Evolutionary conservation across 805 yeast genomes (phyloP).

Genomic region (Lachancea waltii): DNA sequence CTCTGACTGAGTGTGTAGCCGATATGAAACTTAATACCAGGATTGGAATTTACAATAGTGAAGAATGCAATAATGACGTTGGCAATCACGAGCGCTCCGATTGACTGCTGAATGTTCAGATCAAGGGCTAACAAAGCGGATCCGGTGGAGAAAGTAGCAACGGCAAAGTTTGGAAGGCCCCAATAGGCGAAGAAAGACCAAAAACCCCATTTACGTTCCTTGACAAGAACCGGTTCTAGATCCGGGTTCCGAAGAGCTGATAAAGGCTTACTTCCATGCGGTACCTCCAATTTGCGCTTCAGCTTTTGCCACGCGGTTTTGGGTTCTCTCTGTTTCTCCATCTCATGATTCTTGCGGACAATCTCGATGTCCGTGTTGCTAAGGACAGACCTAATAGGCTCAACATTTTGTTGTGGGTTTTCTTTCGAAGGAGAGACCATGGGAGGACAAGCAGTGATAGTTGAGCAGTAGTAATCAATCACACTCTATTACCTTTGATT

Average conservation of each 20-base stretch:
- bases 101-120: slow-evolving; percentile 25
- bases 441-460: too few relatives aligned
- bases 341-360: slow-evolving; percentile 8
- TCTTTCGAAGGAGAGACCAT: too few relatives aligned
- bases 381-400: slow-evolving; percentile 10
- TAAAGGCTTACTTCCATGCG: slow-evolving; percentile 24
- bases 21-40: slow-evolving; percentile 32
- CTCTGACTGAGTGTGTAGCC: slow-evolving; percentile 36
- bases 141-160: slow-evolving; percentile 35
- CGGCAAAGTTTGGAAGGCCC: slow-evolving; percentile 34
- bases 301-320: slow-evolving; percentile 5
- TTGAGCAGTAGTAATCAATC: too few relatives aligned
- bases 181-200: slow-evolving; percentile 33
- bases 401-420: too few relatives aligned
- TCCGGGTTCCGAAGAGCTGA: slow-evolving; percentile 34
- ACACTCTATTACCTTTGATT: too few relatives aligned
- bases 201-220: slow-evolving; percentile 34
- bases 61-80: slow-evolving; percentile 16
- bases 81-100: slow-evolving; percentile 24
- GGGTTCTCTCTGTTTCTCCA: slow-evolving; percentile 10
- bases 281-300: slow-evolving; percentile 19
- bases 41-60: slow-evolving; percentile 20
- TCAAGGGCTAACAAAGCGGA: slow-evolving; percentile 27
- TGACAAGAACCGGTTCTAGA: slow-evolving; percentile 34
- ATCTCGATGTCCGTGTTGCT: slow-evolving; percentile 13